Evolutionary conservation across 768 basidiomycete genomes (phyloP), one percentile per base, ranked within the genome.

Genomic region (Pisolithus microcarpus): DNA sequence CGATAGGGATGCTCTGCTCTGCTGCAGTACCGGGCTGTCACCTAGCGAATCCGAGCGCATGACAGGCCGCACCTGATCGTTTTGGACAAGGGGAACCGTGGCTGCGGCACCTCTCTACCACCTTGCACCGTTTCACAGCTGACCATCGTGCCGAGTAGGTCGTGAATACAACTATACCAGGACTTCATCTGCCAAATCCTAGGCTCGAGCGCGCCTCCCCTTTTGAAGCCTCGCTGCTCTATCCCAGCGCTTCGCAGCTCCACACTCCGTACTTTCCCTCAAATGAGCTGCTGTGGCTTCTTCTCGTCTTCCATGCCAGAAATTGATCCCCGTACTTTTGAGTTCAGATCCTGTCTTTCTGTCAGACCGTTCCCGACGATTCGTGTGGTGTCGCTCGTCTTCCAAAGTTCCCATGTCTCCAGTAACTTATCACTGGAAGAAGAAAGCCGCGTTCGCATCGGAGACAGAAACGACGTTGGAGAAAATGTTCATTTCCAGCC

Each of bases 1-100:
- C 21, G 63, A 60, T 60, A 53, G 43, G 62, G 23, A 13, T 46
- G 37, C 63, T 63, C 56, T 43, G 57, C 30, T 36, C 48, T 47
- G 10, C 54, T 62, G 50, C 48, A 45, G 48, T 39, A 3, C 43
- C 40, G 42, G 21, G 23, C 46, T 47, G 43, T 42, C 30, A 53
- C 36, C 26, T 52, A 3, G 38, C 19, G 40, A 43, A 26, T 38
- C 38, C 52, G 52, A 45, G 48, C 43, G 23, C 28, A n/a, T 37
- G 48, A 52, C 30, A 44, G 31, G 16, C 39, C n/a, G 48, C 43
- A 54, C 42, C 24, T 48, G 19, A 18, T 38, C 11, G 19, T 46
- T 50, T 51, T 28, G 31, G 50, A n/a, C 23, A 40, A 40, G 23
- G 36, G 31, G 30, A 39, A 28, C 46, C 50, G 50, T 42, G 18